These are phyloP conservation scores for Myxozyma sirexii DNA, from an alignment of 805 yeast species.

Conservation along the genomic window DNA sequence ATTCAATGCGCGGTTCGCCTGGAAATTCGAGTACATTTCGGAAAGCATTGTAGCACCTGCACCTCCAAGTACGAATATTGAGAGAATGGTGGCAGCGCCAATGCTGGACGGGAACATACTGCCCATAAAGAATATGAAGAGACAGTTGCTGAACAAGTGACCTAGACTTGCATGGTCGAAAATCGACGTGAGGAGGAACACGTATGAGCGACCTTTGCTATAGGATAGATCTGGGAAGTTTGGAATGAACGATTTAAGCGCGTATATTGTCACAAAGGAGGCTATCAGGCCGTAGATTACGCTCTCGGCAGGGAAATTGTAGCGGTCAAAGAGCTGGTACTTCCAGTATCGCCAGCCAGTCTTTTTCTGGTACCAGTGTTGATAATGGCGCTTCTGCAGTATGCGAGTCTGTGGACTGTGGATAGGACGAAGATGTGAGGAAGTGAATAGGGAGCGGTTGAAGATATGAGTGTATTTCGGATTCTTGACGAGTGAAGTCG, in stretches of 20 bases:
- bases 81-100: conserved; percentile 13
- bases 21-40: conserved; percentile 1
- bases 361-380: conserved; percentile 24
- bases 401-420: not conserved
- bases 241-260: conserved; percentile 18
- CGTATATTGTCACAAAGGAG: conserved; percentile 14
- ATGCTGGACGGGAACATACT: conserved; percentile 20
- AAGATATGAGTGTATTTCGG: not conserved
- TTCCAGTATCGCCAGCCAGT: conserved; percentile 6
- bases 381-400: conserved; percentile 15
- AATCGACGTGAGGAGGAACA: conserved; percentile 13
- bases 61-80: conserved; percentile 17
- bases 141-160: conserved; percentile 22
- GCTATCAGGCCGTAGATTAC: conserved; percentile 20
- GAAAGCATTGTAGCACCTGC: conserved; percentile 7
- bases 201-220: not conserved
- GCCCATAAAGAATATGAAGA: conserved; percentile 13
- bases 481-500: not conserved
- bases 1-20: not conserved
- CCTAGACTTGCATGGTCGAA: conserved; percentile 18
- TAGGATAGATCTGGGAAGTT: conserved; percentile 19
- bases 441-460: not conserved
- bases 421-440: not conserved
- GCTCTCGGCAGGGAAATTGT: conserved; percentile 9
- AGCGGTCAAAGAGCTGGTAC: conserved; percentile 7